Conservation (phyloP, 208 protist species). For the Trypanosomatidae sp. region DNA sequence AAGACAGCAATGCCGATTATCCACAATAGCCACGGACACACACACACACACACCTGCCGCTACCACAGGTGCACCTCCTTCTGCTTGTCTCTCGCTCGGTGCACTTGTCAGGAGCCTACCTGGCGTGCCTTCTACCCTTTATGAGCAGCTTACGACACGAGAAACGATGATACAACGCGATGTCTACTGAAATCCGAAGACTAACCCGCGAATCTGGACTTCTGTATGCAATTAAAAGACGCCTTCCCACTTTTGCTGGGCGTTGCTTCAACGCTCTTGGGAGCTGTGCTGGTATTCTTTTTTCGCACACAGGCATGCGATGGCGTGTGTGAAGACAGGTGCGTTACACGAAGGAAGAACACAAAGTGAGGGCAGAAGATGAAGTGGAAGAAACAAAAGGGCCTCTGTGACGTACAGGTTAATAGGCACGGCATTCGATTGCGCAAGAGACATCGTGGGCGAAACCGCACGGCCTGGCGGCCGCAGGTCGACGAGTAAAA, state of each 20-base stretch:
- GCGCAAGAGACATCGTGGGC: too few species aligned
- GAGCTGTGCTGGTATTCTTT: neutral
- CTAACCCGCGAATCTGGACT: neutral
- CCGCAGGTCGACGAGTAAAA: too few species aligned
- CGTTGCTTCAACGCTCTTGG: neutral
- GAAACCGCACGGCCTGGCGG: too few species aligned
- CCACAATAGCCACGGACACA: neutral
- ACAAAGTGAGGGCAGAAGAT: neutral
- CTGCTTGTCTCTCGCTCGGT: neutral
- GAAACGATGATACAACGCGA: neutral
- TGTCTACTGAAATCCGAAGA: neutral
- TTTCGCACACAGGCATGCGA: neutral
- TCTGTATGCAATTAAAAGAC: neutral
- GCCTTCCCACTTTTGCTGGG: neutral
- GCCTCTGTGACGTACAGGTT: neutral
- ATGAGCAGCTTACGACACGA: neutral
- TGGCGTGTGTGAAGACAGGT: neutral
- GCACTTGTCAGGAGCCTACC: neutral
- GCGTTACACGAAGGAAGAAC: neutral
- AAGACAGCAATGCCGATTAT: neutral
- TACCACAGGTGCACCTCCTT: neutral
- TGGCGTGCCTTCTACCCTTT: neutral
- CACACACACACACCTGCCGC: neutral
- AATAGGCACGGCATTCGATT: neutral
- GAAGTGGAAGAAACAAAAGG: neutral